Base-by-base conservation (phyloP, 2,329 filamentous ascomycete species). In the Talaromyces sp. region DNA sequence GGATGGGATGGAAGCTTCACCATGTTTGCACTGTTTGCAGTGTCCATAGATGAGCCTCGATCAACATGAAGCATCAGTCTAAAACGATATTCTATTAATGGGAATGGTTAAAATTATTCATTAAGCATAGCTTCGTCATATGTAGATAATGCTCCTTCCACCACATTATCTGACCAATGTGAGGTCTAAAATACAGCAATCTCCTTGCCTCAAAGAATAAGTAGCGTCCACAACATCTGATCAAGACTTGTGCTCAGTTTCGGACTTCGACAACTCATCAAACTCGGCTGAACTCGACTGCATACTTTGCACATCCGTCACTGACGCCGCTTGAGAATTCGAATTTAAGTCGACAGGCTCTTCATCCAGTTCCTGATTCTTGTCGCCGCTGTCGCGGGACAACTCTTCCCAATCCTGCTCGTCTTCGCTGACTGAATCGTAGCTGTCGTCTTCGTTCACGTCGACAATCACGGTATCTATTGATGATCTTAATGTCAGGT, bases 341-440 rank as follows among this genome's bases (percentile, higher is more conserved):
- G 16, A 71, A 66, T 14, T 70, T 71, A 50, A 71, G 13, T 72
- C 73, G 58, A 77, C 72, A 2, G 73, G 74, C 13, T 77, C 74
- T 61, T 76, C 75, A 24, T 77, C 73, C 13, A 74, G 65, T 50
- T 67, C 69, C 5, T 68, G 68, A 31, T 68, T 69, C 47, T 67
- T 69, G 16, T 73, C 72, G 5, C 66, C 66, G 14, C 72, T 72
- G 3, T 67, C 65, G 67, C 71, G 73, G 24, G 75, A 72, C 31
- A 79, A 71, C 39, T 78, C 72, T 65, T 79, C 76, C 77, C 77
- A 79, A 41, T 77, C 76, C 67, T 79, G 76, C 47, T 78, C 75
- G 27, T 78, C 77, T 35, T 77, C 75, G 24, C 69, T 76, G 37
- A 67, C 71, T 22, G 72, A 56, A 10, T 16, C 52, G 11, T 41